A percentile compares a stretch with the other conserved stretches of the same genome.
These are phyloP conservation scores for Fusarium citri DNA, from an alignment of 2,329 filamentous ascomycete species.

Conservation along the genomic window DNA sequence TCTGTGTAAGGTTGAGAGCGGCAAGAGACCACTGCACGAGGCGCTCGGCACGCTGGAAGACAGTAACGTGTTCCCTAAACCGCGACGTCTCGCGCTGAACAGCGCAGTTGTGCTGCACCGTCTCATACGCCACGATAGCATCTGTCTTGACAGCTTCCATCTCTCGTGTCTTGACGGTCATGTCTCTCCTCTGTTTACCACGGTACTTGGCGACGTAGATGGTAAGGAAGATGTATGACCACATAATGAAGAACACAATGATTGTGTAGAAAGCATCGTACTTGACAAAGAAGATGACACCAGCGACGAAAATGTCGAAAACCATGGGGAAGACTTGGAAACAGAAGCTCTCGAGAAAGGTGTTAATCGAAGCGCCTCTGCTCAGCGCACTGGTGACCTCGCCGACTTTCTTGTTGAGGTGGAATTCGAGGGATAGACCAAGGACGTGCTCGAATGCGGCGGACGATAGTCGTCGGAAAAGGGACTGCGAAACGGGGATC, in stretches of 20 bases:
- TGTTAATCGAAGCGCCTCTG: constrained; percentile 61
- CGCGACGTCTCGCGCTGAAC: constrained; percentile 68
- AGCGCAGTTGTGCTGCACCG: constrained; percentile 74
- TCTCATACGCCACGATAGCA: constrained; percentile 63
- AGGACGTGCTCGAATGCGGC: constrained; percentile 62
- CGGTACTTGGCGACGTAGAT: constrained; percentile 63
- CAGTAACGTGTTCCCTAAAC: constrained; percentile 64
- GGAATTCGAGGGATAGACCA: constrained; percentile 61
- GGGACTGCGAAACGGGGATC: constrained; percentile 60
- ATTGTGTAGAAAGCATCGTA: constrained; percentile 62
- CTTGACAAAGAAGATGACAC: constrained; percentile 58
- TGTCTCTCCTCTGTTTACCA: constrained; percentile 57
- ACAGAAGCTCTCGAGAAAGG: constrained; percentile 60
- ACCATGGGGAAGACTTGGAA: constrained; percentile 65
- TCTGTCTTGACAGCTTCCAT: constrained; percentile 64
- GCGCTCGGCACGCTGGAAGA: constrained; percentile 59
- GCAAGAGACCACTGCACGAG: constrained; percentile 46
- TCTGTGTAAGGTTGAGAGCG: constrained; percentile 70
- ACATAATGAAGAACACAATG: constrained; percentile 61
- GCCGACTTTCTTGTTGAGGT: constrained; percentile 62
- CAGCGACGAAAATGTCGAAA: constrained; percentile 61
- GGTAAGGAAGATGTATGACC: constrained; percentile 62
- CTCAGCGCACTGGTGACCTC: constrained; percentile 63
- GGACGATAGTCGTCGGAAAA: constrained; percentile 56
- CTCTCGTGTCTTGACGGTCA: constrained; percentile 58